Evolutionary conservation across 352 stramenopile species (phyloP), one percentile per base, ranked within the genome.

Genomic region (Globisporangium carolinianum): DNA sequence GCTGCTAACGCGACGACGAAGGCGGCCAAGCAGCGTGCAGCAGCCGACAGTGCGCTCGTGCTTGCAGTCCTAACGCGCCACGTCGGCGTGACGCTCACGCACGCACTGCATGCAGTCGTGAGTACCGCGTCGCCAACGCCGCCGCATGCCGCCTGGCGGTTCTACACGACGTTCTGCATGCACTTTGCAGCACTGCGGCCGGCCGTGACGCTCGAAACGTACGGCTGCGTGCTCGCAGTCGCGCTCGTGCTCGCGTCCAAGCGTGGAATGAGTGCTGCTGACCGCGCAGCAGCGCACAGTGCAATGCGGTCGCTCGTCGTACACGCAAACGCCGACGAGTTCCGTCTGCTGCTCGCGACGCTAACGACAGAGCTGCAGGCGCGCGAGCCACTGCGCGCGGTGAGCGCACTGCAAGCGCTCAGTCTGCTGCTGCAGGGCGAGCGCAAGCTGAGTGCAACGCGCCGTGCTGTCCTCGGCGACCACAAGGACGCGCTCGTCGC

Each of bases 281-380:
- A 65, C 1, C 35, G 41, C 2, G 24, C 49, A 11, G 47, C 63
- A 39, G 46, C 53, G 11, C 36, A 17, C 32, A 58, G 18, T 42
- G 61, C 76, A 32, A 64, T 89, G 8, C 68, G 75, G 50, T 61
- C 59, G 8, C 35, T 94, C 8, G 55, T 91, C 3, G 43, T 58
- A n/a, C 77, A 77, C 57, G 67, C 79, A 6, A 91, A 83, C 67
- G 87, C 82, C 56, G 68, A 82, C 45, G 84, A 94, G 55, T 91
- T 86, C 52, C 62, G 65, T n/a, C 61, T 94, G 43, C 42, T 90
- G 45, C 51, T 88, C 3, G 58, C 73, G 10, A 91, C 80, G 38
- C 50, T 91, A 46, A 41, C 74, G 42, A 72, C 80, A 6, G 85
- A 95, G 54, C 50, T 89, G 3, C 58, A 58, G 39, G 63, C 76